Conservation (phyloP, 306 rosid species). For the Lathyrus sativus region DNA sequence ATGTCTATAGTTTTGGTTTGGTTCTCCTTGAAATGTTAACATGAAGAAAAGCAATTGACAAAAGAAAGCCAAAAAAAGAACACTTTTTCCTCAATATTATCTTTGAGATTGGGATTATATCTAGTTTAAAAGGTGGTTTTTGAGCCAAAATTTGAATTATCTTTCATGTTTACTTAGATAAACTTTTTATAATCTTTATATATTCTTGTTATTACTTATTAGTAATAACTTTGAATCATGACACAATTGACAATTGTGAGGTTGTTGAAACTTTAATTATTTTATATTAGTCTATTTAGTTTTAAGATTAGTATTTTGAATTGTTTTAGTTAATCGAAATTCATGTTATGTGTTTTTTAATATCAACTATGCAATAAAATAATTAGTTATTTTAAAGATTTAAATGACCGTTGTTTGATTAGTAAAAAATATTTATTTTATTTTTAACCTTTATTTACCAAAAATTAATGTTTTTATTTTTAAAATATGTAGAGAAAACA, state of each 20-base stretch:
- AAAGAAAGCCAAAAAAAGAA: not conserved
- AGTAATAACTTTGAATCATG: not conserved
- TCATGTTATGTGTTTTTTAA: not conserved
- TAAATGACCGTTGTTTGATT: not conserved
- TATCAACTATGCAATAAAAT: not conserved
- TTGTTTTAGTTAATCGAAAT: not conserved
- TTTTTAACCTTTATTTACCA: not conserved
- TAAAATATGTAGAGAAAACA: not conserved
- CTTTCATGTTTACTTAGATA: not conserved
- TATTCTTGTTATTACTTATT: not conserved
- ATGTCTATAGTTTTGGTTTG: slow-evolving; percentile 72
- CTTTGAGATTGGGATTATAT: not conserved
- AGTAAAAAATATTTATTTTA: not conserved
- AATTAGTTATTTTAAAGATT: not conserved
- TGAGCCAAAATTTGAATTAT: not conserved
- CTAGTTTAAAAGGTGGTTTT: not conserved
- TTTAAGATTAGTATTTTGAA: not conserved
- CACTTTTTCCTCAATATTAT: too few species aligned
- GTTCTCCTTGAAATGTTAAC: slow-evolving; percentile 68
- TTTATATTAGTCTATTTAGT: not conserved
- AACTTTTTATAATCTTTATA: too few species aligned
- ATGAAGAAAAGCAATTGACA: slow-evolving; percentile 57
- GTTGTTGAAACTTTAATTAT: not conserved
- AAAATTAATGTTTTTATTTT: too few species aligned
- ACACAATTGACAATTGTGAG: not conserved